Percentiles rank a stretch among this genome's conserved stretches.
Conservation (phyloP, 805 yeast species). For the Wickerhamiella cacticola region DNA sequence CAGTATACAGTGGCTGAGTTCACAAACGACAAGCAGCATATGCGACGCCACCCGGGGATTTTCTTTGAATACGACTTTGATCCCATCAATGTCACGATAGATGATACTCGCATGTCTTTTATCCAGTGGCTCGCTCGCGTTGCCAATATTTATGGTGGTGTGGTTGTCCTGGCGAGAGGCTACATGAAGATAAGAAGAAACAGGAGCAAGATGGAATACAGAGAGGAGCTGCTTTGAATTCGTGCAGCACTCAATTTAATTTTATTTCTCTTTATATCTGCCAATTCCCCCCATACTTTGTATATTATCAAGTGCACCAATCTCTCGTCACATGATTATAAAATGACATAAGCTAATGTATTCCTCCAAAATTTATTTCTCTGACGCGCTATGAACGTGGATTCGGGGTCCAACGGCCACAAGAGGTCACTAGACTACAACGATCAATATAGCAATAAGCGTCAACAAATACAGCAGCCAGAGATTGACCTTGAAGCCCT, state of each 20-base stretch:
- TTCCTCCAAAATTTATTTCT: not conserved
- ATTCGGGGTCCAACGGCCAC: not conserved
- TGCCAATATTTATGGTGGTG: conserved; percentile 74
- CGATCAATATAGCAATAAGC: conserved; percentile 6
- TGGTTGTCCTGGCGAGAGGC: conserved; percentile 30
- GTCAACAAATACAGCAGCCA: conserved; percentile 4
- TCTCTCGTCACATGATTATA: not conserved
- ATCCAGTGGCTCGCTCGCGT: conserved; percentile 63
- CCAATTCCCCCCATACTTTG: too few relatives aligned
- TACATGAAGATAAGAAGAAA: not conserved
- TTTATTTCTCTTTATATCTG: too few relatives aligned
- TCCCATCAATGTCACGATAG: conserved; percentile 58
- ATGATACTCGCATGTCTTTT: conserved; percentile 65
- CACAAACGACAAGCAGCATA: conserved; percentile 6
- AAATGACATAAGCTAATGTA: not conserved
- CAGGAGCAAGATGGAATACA: conserved; percentile 1
- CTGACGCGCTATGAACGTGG: conserved; percentile 3
- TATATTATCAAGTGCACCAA: too few relatives aligned
- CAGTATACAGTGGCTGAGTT: conserved; percentile 66
- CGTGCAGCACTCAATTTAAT: too few relatives aligned
- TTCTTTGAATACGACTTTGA: conserved; percentile 80
- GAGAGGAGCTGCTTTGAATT: conserved; percentile 5
- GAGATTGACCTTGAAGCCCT: conserved; percentile 23
- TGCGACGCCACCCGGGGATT: conserved; percentile 51
- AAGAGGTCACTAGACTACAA: conserved; percentile 8